phyloP scores from a whole-genome alignment of 1,284 basidiomycete species.

The Exsudoporus floridanus region DNA sequence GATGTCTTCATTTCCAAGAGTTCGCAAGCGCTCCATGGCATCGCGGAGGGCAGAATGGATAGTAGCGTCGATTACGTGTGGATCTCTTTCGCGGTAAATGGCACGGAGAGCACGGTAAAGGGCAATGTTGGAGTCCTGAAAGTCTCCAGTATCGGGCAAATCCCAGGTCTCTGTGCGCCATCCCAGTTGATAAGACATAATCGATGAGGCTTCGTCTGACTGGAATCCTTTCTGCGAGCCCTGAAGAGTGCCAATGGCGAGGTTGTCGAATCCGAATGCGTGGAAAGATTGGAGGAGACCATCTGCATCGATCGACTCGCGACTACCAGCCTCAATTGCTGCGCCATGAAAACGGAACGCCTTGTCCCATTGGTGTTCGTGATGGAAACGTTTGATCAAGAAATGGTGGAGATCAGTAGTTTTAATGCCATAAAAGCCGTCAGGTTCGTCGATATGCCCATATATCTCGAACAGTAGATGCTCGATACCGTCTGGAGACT shows the following conservation, averaged over 20 bases:
- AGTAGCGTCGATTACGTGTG: constrained; percentile 44
- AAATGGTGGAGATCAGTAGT: constrained; percentile 74
- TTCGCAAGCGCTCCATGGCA: constrained; percentile 67
- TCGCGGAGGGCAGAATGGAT: constrained; percentile 52
- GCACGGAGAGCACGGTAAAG: constrained; percentile 81
- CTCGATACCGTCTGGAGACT: constrained; percentile 43
- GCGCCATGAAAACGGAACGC: constrained; percentile 92
- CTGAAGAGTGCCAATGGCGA: constrained; percentile 68
- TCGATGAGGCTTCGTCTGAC: constrained; percentile 40
- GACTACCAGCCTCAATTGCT: constrained; percentile 61
- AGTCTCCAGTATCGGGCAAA: constrained; percentile 60
- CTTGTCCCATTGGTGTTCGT: constrained; percentile 90
- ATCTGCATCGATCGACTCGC: constrained; percentile 42
- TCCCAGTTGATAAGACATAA: constrained; percentile 74
- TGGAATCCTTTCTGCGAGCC: constrained; percentile 39
- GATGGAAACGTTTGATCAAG: constrained; percentile 82
- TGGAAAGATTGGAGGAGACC: constrained; percentile 78
- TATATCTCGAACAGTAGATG: constrained; percentile 88
- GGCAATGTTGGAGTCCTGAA: constrained; percentile 51
- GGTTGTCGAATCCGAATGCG: constrained; percentile 82
- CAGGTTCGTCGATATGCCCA: constrained; percentile 93
- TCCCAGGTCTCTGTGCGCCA: constrained; percentile 96
- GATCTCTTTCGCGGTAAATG: constrained; percentile 71
- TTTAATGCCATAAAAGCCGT: constrained; percentile 94
- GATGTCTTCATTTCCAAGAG: constrained; percentile 73